A percentile compares a stretch with the other conserved stretches of the same genome.
phyloP scores from a whole-genome alignment of 495 filamentous ascomycete species.

The Lentithecium fluviatile region DNA sequence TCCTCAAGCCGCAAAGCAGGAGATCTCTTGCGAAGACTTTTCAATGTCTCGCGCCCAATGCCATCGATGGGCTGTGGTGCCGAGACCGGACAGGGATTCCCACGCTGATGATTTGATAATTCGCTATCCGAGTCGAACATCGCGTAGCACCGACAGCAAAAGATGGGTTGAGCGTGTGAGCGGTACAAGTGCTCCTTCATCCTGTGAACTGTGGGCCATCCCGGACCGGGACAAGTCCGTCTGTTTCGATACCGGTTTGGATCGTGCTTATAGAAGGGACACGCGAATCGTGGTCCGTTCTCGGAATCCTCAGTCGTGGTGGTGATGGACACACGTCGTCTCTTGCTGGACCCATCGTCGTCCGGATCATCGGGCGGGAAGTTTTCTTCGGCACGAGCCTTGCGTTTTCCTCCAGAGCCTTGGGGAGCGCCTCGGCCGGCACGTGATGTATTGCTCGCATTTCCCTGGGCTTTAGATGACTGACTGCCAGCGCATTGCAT shows the following conservation, averaged over 20 bases:
- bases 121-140: slow-evolving; percentile 26
- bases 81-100: slow-evolving; percentile 10
- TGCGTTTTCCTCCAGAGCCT: slow-evolving; percentile 17
- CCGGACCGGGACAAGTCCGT: slow-evolving; percentile 21
- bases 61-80: slow-evolving; percentile 24
- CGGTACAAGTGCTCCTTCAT: slow-evolving; percentile 32
- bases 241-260: slow-evolving; percentile 23
- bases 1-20: slow-evolving; percentile 24
- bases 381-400: slow-evolving; percentile 3
- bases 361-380: slow-evolving; percentile 10
- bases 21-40: slow-evolving; percentile 9
- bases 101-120: slow-evolving; percentile 8
- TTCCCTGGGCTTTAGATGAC: neutral
- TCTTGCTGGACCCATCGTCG: slow-evolving; percentile 20
- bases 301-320: slow-evolving; percentile 29
- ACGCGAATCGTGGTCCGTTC: slow-evolving; percentile 19
- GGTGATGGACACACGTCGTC: slow-evolving; percentile 16
- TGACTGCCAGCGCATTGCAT: slow-evolving; percentile 23
- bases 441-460: neutral
- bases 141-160: slow-evolving; percentile 18
- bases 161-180: slow-evolving; percentile 24
- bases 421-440: slow-evolving; percentile 10
- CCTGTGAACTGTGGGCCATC: slow-evolving; percentile 27
- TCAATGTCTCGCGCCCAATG: slow-evolving; percentile 25
- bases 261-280: slow-evolving; percentile 30